phyloP scores from a whole-genome alignment of 2,329 filamentous ascomycete genomes.

The Aspergillus fijiensis region DNA sequence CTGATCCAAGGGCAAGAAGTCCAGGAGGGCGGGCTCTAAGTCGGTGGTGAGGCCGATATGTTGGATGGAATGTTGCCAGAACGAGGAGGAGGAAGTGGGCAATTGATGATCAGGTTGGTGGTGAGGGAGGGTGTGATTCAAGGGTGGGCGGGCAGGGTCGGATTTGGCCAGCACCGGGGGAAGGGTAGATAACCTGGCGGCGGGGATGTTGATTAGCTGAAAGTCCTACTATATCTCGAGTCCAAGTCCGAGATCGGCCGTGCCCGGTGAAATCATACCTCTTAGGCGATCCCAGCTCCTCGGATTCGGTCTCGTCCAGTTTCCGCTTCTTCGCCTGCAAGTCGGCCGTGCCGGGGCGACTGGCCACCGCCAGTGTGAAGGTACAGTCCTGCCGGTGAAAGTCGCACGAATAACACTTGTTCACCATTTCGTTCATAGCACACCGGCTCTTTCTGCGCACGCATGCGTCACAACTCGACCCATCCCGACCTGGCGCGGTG shows the following conservation, averaged over 20 bases:
- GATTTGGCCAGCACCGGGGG: constrained; percentile 18
- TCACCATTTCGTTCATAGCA: constrained; percentile 45
- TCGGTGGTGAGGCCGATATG: constrained; percentile 46
- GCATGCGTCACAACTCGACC: constrained; percentile 44
- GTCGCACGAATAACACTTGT: constrained; percentile 47
- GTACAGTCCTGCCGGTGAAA: constrained; percentile 48
- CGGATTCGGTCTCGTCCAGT: constrained; percentile 32
- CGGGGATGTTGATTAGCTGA: constrained; percentile 18
- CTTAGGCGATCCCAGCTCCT: constrained; percentile 34
- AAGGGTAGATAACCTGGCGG: constrained; percentile 28
- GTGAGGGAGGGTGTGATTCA: constrained; percentile 7
- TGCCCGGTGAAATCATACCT: constrained; percentile 30
- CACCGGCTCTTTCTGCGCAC: constrained; percentile 44
- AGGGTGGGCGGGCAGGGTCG: constrained; percentile 20
- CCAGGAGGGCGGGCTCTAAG: constrained; percentile 41
- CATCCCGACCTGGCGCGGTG: constrained; percentile 34
- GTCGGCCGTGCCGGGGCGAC: constrained; percentile 22
- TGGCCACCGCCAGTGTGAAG: constrained; percentile 33
- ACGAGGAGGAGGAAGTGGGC: constrained; percentile 33
- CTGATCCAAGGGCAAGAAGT: constrained; percentile 41
- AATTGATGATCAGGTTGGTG: constrained; percentile 12
- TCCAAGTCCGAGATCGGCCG: constrained; percentile 24
- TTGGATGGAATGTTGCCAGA: constrained; percentile 40
- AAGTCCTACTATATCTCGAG: constrained; percentile 14
- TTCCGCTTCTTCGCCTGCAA: constrained; percentile 41